Evolutionary conservation across 495 filamentous ascomycete species (phyloP), one percentile per base, ranked within the genome.

Genomic region (Aspergillus avenaceus): DNA sequence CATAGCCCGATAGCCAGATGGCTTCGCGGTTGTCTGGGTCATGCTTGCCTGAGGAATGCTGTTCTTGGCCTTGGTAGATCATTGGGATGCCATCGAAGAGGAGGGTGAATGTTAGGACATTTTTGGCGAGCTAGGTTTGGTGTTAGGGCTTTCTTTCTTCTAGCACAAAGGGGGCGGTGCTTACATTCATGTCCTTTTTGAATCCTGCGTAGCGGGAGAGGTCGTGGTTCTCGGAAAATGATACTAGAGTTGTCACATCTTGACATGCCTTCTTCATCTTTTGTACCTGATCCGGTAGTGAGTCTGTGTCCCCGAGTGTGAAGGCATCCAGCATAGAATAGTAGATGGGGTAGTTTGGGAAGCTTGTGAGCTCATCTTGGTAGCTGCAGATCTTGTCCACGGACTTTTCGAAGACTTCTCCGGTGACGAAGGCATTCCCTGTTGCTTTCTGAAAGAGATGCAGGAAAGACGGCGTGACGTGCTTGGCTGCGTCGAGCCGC

Each of bases 161-260:
- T 8, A n/a, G 18, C 9, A 43, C 13, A 34, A 16, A 14, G 49
- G 13, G 18, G 9, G 31, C n/a, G n/a, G 16, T 21, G 43, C 66
- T 55, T 65, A 73, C 70, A 61, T 65, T 77, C n/a, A 68, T 42
- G 43, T 74, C 69, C 2, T 59, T 34, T 9, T 54, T 55, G 70
- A 67, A 40, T 23, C 73, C 81, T 5, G 81, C 63, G 55, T 87
- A 86, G 2, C 87, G 79, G 5, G 72, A 52, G 8, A 81, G 65
- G 59, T 91, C 88, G 57, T 93, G 88, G 58, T 93, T 93, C 58
- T 91, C 88, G 4, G 83, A 63, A 70, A 93, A 93, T 4, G 75
- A 82, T n/a, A 84, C 80, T 4, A 88, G 74, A 1, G 83, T 65
- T 14, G 78, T 82, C 5, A 78, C 71, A 56, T 88, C 84, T 6